These are phyloP conservation scores for Nidularia sp. DNA, from an alignment of 768 basidiomycete genomes.

Conservation along the genomic window DNA sequence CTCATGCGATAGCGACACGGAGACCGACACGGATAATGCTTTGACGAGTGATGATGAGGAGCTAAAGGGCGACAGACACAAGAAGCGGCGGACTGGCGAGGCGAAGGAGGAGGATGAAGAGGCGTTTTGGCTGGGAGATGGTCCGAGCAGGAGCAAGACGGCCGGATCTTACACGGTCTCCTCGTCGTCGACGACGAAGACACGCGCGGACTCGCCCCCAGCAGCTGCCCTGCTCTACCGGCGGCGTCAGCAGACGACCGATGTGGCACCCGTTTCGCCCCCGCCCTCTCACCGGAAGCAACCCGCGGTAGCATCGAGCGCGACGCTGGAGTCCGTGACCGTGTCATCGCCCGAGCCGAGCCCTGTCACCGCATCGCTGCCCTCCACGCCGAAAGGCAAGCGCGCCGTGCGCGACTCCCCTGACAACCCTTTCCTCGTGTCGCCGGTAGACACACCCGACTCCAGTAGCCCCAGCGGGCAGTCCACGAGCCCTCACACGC, in stretches of 20 bases:
- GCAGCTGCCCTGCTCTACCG: constrained; percentile 29
- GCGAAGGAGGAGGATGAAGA: constrained; percentile 45
- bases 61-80: constrained; percentile 17
- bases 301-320: constrained; percentile 18
- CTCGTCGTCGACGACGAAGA: too few species aligned
- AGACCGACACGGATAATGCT: constrained; percentile 26
- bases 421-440: constrained; percentile 65
- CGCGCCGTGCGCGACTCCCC: constrained; percentile 56
- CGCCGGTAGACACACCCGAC: constrained; percentile 27
- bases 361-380: constrained; percentile 24
- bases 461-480: constrained; percentile 19
- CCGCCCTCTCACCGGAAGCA: constrained; percentile 58
- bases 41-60: constrained; percentile 31
- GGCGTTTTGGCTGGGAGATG: constrained; percentile 42
- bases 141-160: constrained; percentile 7
- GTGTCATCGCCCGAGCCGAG: constrained; percentile 7
- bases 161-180: too few species aligned
- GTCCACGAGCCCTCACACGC: constrained; percentile 24
- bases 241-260: constrained; percentile 19
- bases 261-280: constrained; percentile 53
- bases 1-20: constrained; percentile 40
- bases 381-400: constrained; percentile 29
- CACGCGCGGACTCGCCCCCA: background rate
- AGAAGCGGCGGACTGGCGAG: constrained; percentile 27
- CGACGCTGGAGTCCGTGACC: constrained; percentile 13